These are phyloP conservation scores for Suhomyces emberorum DNA, from an alignment of 805 yeast genomes.

Conservation along the genomic window DNA sequence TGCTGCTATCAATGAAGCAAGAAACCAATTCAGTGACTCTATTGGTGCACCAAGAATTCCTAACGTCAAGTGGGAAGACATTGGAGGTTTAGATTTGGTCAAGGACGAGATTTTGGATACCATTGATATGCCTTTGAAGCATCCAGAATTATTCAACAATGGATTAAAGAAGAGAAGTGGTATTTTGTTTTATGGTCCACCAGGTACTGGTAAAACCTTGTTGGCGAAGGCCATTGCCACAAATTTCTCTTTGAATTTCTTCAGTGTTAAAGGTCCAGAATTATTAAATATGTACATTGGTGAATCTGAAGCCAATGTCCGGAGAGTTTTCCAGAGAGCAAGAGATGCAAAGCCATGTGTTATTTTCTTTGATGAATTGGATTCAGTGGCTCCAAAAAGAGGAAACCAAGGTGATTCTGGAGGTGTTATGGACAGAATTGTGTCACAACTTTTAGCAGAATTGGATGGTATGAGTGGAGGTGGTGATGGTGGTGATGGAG, in stretches of 20 bases:
- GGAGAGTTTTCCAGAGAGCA: conserved; percentile 90
- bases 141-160: conserved; percentile 81
- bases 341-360: conserved; percentile 98
- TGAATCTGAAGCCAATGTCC: conserved; percentile 95
- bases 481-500: conserved; percentile 66
- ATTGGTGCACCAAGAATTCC: conserved; percentile 98
- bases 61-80: conserved; percentile 93
- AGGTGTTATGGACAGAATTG: conserved; percentile 98
- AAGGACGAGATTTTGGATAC: conserved; percentile 94
- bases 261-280: conserved; percentile 97
- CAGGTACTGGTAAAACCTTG: conserved; percentile 96
- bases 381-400: conserved; percentile 96
- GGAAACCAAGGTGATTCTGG: conserved; percentile 99
- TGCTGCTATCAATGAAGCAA: conserved; percentile 70
- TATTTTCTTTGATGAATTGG: conserved; percentile 94
- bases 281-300: conserved; percentile 96
- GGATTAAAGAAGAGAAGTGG: conserved; percentile 95
- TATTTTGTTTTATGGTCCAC: conserved; percentile 94
- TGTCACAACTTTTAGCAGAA: conserved; percentile 91
- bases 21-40: conserved; percentile 86
- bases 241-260: conserved; percentile 87
- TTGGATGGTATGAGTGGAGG: conserved; percentile 91
- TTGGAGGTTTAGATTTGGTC: conserved; percentile 89
- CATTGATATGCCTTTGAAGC: conserved; percentile 91
- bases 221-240: conserved; percentile 97